Evolutionary conservation across 2,329 filamentous ascomycete genomes (phyloP).

Genomic region (Fusarium sp.): DNA sequence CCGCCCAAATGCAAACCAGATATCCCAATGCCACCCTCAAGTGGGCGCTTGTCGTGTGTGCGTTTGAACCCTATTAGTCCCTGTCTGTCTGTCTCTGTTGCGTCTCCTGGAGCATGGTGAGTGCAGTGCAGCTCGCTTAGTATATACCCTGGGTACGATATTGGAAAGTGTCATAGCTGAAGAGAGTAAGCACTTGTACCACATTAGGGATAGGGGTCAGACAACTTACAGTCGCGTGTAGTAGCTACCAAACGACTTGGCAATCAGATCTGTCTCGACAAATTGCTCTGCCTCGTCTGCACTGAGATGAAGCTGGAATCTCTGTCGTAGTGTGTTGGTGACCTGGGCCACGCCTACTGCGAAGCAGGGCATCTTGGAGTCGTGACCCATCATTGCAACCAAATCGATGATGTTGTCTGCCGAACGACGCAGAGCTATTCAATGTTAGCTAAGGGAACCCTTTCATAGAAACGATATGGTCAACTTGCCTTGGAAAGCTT

Average conservation of each 20-base stretch:
- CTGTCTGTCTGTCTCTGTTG: conserved; percentile 12
- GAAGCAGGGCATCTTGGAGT: conserved; percentile 89
- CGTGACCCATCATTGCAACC: conserved; percentile 85
- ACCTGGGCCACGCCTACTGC: conserved; percentile 78
- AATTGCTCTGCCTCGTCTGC: conserved; percentile 84
- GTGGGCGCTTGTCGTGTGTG: conserved; percentile 15
- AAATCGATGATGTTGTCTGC: conserved; percentile 86
- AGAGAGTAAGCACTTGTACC: not conserved
- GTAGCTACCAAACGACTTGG: conserved; percentile 86
- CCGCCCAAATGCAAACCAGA: conserved; percentile 33
- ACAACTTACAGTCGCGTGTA: conserved; percentile 81
- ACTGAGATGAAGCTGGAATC: conserved; percentile 86
- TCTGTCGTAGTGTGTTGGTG: conserved; percentile 75
- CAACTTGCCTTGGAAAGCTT: conserved; percentile 80
- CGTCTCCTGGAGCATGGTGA: conserved; percentile 2
- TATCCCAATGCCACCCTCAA: conserved; percentile 30
- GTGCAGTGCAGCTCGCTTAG: conserved; percentile 54
- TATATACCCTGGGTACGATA: conserved; percentile 91
- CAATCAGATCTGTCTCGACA: conserved; percentile 83
- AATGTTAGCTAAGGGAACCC: conserved; percentile 11
- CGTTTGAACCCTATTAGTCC: conserved; percentile 21
- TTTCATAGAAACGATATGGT: not conserved
- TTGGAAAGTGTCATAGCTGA: conserved; percentile 87
- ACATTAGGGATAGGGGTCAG: not conserved
- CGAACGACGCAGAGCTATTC: conserved; percentile 76